Percentiles rank a stretch among this genome's conserved stretches.
Conservation (phyloP, 257 asterid species). For the Oldenlandia corymbosa region DNA sequence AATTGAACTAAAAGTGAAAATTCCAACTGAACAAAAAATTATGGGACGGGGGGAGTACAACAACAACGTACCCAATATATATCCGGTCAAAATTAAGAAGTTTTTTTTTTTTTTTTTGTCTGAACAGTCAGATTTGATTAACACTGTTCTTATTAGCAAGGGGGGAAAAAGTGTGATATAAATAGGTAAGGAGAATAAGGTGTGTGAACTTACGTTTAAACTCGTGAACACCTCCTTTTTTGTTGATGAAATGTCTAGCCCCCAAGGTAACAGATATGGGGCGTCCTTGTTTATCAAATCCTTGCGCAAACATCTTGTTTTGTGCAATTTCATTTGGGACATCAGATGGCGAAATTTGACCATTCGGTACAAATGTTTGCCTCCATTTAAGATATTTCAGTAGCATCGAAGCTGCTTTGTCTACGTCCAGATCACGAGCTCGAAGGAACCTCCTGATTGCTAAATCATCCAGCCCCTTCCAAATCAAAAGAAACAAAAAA, state of each 20-base stretch:
- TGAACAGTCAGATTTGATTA: no score
- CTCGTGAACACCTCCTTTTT: constrained; percentile 57
- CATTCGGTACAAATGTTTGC: constrained; percentile 49
- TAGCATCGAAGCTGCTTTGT: constrained; percentile 59
- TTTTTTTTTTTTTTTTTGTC: no score
- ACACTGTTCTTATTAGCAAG: no score
- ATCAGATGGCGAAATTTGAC: constrained; percentile 41
- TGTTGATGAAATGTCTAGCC: constrained; percentile 43
- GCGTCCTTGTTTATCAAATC: constrained; percentile 55
- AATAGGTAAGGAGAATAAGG: neutral
- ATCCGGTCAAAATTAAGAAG: no score
- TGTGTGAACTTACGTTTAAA: constrained; percentile 48
- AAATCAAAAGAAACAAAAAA: no score
- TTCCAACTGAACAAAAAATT: no score
- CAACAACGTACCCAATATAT: no score
- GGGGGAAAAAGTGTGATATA: neutral
- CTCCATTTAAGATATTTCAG: constrained; percentile 57
- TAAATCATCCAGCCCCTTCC: constrained; percentile 51
- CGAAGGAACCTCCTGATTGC: constrained; percentile 72
- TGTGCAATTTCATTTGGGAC: constrained; percentile 53
- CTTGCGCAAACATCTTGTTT: constrained; percentile 68
- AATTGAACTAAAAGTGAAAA: no score
- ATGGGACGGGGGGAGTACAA: no score
- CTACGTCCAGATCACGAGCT: constrained; percentile 54
- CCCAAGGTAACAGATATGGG: constrained; percentile 63